These are phyloP conservation scores for Alternaria consortialis DNA, from an alignment of 2,329 filamentous ascomycete species.

Conservation along the genomic window DNA sequence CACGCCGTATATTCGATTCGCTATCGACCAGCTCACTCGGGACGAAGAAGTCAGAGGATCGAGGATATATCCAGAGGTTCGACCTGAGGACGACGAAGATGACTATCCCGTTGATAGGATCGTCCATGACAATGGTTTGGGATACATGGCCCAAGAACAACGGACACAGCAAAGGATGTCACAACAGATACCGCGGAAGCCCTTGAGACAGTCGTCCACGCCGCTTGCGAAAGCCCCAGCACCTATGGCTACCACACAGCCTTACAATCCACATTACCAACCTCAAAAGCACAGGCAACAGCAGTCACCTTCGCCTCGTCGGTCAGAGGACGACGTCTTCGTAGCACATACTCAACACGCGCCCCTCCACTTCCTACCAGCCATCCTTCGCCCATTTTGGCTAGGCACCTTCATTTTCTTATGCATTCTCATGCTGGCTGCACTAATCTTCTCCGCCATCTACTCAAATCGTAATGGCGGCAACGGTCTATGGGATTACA, in stretches of 20 bases:
- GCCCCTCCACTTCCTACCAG: slow-evolving; percentile 73
- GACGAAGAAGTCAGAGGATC: slow-evolving; percentile 70
- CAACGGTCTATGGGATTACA: slow-evolving; percentile 71
- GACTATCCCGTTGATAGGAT: slow-evolving; percentile 63
- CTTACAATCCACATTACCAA: slow-evolving; percentile 8
- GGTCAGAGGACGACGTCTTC: slow-evolving; percentile 54
- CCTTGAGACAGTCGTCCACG: slow-evolving; percentile 21
- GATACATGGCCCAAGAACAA: slow-evolving; percentile 49
- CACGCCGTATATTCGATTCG: slow-evolving; percentile 87
- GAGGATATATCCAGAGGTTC: slow-evolving; percentile 56
- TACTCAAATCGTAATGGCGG: slow-evolving; percentile 59
- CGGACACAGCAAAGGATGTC: slow-evolving; percentile 41
- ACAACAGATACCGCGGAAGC: slow-evolving; percentile 34
- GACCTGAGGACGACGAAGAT: slow-evolving; percentile 34
- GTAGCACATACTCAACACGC: slow-evolving; percentile 57
- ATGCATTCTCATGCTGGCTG: slow-evolving; percentile 75
- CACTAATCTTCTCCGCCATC: slow-evolving; percentile 73
- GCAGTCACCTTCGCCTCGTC: slow-evolving; percentile 22
- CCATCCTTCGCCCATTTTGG: slow-evolving; percentile 72
- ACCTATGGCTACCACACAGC: slow-evolving; percentile 11
- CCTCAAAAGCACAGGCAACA: slow-evolving; percentile 12
- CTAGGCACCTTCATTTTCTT: slow-evolving; percentile 68
- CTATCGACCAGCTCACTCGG: slow-evolving; percentile 84
- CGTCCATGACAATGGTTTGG: slow-evolving; percentile 52
- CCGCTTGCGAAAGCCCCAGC: slow-evolving; percentile 16